Evolutionary conservation across 1,284 basidiomycete species (phyloP), one percentile per base, ranked within the genome.

Genomic region (Caloboletus firmus): DNA sequence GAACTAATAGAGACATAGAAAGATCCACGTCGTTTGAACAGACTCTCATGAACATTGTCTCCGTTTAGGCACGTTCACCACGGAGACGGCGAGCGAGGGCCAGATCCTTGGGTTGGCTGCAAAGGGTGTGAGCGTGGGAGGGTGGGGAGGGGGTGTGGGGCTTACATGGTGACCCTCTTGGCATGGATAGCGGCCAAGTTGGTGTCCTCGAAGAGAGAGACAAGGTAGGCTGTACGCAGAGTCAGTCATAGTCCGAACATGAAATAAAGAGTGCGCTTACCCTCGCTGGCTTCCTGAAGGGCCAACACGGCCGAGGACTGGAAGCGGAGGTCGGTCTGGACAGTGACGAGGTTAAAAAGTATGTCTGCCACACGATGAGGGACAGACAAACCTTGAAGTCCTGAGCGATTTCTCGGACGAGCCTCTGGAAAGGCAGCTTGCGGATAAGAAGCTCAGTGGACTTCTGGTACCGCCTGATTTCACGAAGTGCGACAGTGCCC

Each of bases 391-490:
- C 85, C 80, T 85, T 86, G 73, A 85, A 85, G 68, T 86, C 85
- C 72, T 86, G 84, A 35, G 83, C 82, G 49, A 84, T 87, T 68
- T 88, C 87, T 66, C 87, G 82, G 57, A 89, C 87, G 49, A 89
- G 81, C 63, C 86, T 81, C 70, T 89, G 86, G 83, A 89, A 89
- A 59, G 87, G 87, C 57, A 89, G 79, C 77, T 89, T 89, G 69
- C 87, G 79, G 74, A 89, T 89, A 63, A 89, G 76, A 58, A 89
- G 80, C 74, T 89, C 87, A 55, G 90, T 87, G 61, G 87, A 87
- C 78, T 87, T 89, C 72, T 92, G 90, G 81, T 91, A 92, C 59
- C 87, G 80, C 71, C 89, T 80, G 68, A 92, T 92, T 76, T 92
- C 89, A 75, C 90, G 85, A 57, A 92, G 84, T 59, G 89, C 89